A percentile compares a stretch with the other conserved stretches of the same genome.
phyloP scores from a whole-genome alignment of 495 filamentous ascomycete genomes.

The Corynascus novoguineensis region DNA sequence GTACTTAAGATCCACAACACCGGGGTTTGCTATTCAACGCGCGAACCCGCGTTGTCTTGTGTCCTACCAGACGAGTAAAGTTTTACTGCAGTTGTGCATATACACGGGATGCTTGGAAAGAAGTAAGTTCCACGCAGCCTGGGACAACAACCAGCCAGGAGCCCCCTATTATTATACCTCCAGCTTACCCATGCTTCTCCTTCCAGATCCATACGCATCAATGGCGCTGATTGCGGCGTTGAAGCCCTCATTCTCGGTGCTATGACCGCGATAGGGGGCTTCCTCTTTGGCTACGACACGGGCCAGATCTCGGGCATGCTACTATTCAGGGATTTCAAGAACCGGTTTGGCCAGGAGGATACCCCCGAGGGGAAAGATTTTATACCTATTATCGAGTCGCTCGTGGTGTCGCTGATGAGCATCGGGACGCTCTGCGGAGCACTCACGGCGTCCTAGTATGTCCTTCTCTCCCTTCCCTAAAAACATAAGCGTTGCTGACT shows the following conservation, averaged over 20 bases:
- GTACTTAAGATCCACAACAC: not conserved
- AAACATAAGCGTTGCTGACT: not conserved
- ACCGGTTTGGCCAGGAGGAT: conserved; percentile 38
- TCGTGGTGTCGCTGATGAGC: conserved; percentile 44
- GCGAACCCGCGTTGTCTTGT: no score
- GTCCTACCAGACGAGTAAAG: not conserved
- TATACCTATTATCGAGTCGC: conserved; percentile 34
- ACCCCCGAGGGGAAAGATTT: conserved; percentile 23
- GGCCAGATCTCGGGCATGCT: conserved; percentile 57
- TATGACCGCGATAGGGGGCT: conserved; percentile 60
- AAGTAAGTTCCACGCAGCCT: no score
- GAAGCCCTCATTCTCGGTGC: conserved; percentile 34
- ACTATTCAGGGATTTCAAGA: conserved; percentile 50
- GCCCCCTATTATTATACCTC: not conserved
- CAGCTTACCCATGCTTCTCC: not conserved
- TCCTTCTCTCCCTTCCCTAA: not conserved
- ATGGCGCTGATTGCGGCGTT: conserved; percentile 33
- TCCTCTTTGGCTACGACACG: conserved; percentile 71
- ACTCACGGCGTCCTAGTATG: conserved; percentile 31
- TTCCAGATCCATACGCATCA: conserved; percentile 29
- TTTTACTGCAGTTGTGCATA: not conserved
- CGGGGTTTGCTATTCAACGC: not conserved
- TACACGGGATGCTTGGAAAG: conserved; percentile 14
- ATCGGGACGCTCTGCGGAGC: conserved; percentile 39
- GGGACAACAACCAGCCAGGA: not conserved